A percentile compares a stretch with the other conserved stretches of the same genome.
phyloP scores from a whole-genome alignment of 2,329 filamentous ascomycete species.

The Colletotrichum melonis region DNA sequence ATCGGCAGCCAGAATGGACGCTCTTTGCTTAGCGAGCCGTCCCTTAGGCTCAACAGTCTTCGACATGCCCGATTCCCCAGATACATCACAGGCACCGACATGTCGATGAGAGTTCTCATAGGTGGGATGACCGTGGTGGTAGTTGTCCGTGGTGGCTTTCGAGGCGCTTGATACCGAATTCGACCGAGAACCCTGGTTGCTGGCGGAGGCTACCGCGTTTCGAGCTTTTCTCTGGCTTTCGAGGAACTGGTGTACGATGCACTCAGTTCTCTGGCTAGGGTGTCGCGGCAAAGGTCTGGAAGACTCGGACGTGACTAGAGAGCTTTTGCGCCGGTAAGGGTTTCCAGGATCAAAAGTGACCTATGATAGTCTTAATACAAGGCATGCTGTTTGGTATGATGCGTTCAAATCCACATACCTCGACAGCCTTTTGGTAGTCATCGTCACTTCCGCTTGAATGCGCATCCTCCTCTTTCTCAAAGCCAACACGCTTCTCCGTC shows the following conservation, averaged over 20 bases:
- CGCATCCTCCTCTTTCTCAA: slow-evolving; percentile 49
- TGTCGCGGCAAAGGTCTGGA: slow-evolving; percentile 48
- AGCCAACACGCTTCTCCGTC: slow-evolving; percentile 41
- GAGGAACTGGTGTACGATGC: slow-evolving; percentile 74
- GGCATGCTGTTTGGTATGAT: background rate
- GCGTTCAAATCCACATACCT: slow-evolving; percentile 51
- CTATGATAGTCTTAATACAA: slow-evolving; percentile 45
- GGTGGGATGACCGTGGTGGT: slow-evolving; percentile 44
- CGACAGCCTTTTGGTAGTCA: slow-evolving; percentile 59
- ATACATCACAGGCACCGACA: slow-evolving; percentile 38
- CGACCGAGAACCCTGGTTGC: slow-evolving; percentile 40
- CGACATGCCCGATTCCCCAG: slow-evolving; percentile 42
- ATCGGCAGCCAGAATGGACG: slow-evolving; percentile 66
- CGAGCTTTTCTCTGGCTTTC: slow-evolving; percentile 62
- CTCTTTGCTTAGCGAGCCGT: slow-evolving; percentile 70
- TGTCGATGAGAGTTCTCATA: slow-evolving; percentile 38
- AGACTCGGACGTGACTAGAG: slow-evolving; percentile 65
- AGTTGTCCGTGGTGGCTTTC: slow-evolving; percentile 21
- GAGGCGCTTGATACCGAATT: slow-evolving; percentile 27
- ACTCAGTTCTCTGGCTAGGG: slow-evolving; percentile 61
- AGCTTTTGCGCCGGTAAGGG: slow-evolving; percentile 74
- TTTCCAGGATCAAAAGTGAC: slow-evolving; percentile 72
- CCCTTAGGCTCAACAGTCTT: slow-evolving; percentile 50
- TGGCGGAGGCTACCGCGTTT: slow-evolving; percentile 38
- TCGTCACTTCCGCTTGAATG: slow-evolving; percentile 62